phyloP scores from a whole-genome alignment of 305 asterid genomes.

The Fraxinus sp. region DNA sequence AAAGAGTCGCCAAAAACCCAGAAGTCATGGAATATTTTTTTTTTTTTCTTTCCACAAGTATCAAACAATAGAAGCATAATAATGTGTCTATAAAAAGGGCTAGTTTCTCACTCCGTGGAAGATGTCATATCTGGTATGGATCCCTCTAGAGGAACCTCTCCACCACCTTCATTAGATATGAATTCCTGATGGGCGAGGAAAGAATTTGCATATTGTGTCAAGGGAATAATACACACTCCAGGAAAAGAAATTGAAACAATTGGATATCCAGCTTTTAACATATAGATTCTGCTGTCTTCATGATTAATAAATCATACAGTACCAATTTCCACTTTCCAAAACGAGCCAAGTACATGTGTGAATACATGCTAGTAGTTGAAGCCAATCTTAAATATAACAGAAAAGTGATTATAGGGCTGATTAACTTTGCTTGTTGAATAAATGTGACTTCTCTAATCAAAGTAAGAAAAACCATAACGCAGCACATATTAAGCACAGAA shows the following conservation, averaged over 20 bases:
- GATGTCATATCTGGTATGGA: constrained; percentile 98
- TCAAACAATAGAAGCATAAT: background rate
- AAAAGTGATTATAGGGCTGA: background rate
- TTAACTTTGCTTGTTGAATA: background rate
- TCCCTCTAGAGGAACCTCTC: constrained; percentile 96
- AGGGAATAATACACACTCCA: background rate
- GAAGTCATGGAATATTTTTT: background rate
- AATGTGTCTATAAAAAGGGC: constrained; percentile 22
- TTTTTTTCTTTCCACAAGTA: background rate
- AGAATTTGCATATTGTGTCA: background rate
- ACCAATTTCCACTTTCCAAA: background rate
- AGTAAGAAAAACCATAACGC: background rate
- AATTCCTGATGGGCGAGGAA: constrained; percentile 57
- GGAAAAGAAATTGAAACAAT: background rate
- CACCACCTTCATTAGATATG: constrained; percentile 80
- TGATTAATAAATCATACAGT: background rate
- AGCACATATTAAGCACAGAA: background rate
- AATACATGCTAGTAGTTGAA: background rate
- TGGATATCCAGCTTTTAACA: background rate
- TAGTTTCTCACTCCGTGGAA: constrained; percentile 79
- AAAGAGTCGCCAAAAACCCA: constrained; percentile 20
- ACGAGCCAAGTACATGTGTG: background rate
- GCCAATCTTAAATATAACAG: background rate
- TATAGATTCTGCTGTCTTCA: background rate
- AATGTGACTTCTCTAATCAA: background rate